phyloP scores from a whole-genome alignment of 2,329 filamentous ascomycete genomes.

The Parafenestella ontariensis region DNA sequence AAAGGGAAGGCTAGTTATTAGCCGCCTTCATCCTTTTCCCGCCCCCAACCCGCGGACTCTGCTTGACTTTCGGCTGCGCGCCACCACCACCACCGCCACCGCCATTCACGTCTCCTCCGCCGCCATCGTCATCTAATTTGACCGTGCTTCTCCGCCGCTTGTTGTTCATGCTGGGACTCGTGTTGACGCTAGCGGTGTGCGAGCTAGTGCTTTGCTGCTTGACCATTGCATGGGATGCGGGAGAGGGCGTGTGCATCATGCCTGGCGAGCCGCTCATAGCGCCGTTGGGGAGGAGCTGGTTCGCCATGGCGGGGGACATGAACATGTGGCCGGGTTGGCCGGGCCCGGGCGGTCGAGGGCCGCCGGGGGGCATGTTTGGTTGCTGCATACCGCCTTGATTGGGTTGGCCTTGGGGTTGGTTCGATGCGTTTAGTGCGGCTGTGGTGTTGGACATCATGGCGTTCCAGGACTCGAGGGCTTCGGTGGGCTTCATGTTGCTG shows the following conservation, averaged over 20 bases:
- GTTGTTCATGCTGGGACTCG: constrained; percentile 66
- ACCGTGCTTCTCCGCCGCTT: constrained; percentile 68
- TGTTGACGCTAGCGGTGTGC: constrained; percentile 64
- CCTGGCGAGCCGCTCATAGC: constrained; percentile 59
- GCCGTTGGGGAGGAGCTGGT: constrained; percentile 59
- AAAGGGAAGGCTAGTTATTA: constrained; percentile 11
- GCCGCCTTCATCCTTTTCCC: constrained; percentile 46
- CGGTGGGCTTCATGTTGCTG: constrained; percentile 59
- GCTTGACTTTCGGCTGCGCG: constrained; percentile 61
- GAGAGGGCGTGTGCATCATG: constrained; percentile 55
- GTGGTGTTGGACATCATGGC: constrained; percentile 49
- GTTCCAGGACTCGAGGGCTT: constrained; percentile 63
- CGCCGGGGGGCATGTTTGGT: constrained; percentile 38
- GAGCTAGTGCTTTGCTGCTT: constrained; percentile 64
- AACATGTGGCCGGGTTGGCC: constrained; percentile 52
- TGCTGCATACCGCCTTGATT: constrained; percentile 38
- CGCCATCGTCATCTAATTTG: constrained; percentile 65
- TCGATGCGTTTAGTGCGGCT: constrained; percentile 8
- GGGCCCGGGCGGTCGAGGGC: constrained; percentile 40
- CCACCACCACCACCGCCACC: no score
- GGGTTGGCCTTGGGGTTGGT: constrained; percentile 24
- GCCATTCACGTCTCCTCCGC: constrained; percentile 47
- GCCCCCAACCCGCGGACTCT: constrained; percentile 54
- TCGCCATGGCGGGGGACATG: constrained; percentile 65
- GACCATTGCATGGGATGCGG: constrained; percentile 60